Evolutionary conservation across 2,329 filamentous ascomycete genomes (phyloP), one percentile per base, ranked within the genome.

Genomic region (Hortaea werneckii): DNA sequence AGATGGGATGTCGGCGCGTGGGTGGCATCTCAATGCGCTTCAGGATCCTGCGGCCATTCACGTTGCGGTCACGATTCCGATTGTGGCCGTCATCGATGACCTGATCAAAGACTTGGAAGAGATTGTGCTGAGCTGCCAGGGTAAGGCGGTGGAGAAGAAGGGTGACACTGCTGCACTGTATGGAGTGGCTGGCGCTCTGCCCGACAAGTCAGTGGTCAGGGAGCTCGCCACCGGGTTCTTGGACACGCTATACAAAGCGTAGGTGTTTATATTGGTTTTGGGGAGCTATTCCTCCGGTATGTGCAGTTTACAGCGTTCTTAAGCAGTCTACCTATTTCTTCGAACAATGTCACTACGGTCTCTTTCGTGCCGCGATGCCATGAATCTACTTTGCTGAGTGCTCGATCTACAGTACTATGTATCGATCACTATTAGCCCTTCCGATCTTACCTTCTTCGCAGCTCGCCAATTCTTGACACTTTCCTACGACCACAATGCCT

Each of bases 1-100:
- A 6, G 92, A 98, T 66, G 85, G 73, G 54, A 90, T 98, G 83
- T 79, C 77, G 9, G 71, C 70, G 0, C 83, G 82, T 60, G 90
- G 92, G 3, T 98, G 92, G 92, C 92, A 98, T 68, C 74, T 98
- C 49, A 98, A 96, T 61, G 87, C 89, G 2, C 75, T 98, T 51
- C 92, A 98, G 69, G 83, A 80, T 58, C 92, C 92, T 2, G 82
- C 92, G 0, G 92, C 88, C 13, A 87, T 98, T 45, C 92, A 98
- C 65, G 80, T 96, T 35, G 92, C 92, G 9, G 88, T 96, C 35
- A 98, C 92, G 1, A 66, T 94, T 56, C 90, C 90, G 11, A 85
- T 94, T 41, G 80, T 82, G 20, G 82, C 82, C 57, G 87, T 83
- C 2, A 85, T 86, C 63, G 88, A 96, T 60, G 77, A 78, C 60